Conservation (phyloP, 768 basidiomycete species). For the Pleurotus pulmonarius region DNA sequence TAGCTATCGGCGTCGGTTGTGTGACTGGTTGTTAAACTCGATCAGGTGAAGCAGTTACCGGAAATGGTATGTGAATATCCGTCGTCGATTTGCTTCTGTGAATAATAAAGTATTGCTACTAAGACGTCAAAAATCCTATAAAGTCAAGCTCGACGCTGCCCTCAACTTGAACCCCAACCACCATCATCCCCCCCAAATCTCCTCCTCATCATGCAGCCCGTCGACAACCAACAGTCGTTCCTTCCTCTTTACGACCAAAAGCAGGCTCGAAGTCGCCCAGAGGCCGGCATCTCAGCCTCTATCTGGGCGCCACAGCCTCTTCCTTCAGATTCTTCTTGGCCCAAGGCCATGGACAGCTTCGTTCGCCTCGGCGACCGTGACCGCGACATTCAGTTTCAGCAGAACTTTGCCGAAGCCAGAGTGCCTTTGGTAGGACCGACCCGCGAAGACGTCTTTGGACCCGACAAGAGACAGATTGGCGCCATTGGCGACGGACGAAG, state of each 20-base stretch:
- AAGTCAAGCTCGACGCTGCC: slow-evolving; percentile 14
- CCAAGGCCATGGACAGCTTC: slow-evolving; percentile 60
- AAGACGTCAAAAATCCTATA: slow-evolving; percentile 23
- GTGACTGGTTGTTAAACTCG: background rate
- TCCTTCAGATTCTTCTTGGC: slow-evolving; percentile 64
- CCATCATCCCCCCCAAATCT: slow-evolving; percentile 27
- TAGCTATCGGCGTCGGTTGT: background rate
- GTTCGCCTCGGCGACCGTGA: slow-evolving; percentile 49
- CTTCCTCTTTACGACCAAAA: slow-evolving; percentile 34
- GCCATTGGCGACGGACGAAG: slow-evolving; percentile 81
- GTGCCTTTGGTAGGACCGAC: slow-evolving; percentile 27
- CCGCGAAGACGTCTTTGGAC: slow-evolving; percentile 68
- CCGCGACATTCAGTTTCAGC: slow-evolving; percentile 24
- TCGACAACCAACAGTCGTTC: slow-evolving; percentile 28
- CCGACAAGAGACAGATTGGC: slow-evolving; percentile 41
- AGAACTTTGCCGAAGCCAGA: slow-evolving; percentile 19
- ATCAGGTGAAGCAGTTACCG: slow-evolving; percentile 2
- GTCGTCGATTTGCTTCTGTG: slow-evolving; percentile 6
- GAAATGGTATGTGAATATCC: slow-evolving; percentile 4
- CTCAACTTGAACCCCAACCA: slow-evolving; percentile 40
- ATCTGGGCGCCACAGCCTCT: slow-evolving; percentile 86
- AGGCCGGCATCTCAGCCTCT: slow-evolving; percentile 44
- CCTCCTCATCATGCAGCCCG: slow-evolving; percentile 27
- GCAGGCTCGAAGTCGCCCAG: slow-evolving; percentile 38
- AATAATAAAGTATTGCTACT: background rate